phyloP scores from a whole-genome alignment of 768 basidiomycete species.

The Pisolithus marmoratus region DNA sequence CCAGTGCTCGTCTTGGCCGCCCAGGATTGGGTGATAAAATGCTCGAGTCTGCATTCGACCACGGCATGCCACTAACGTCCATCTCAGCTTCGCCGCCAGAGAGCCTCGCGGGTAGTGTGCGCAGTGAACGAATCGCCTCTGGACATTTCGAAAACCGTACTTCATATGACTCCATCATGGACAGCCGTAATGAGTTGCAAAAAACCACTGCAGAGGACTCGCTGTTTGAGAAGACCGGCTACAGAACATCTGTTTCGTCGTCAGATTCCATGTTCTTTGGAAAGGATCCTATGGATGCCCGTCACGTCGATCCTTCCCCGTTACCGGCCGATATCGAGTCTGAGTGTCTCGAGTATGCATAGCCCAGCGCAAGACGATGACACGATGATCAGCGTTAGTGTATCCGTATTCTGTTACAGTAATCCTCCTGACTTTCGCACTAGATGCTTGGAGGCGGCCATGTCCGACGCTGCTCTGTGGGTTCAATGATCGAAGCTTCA shows the following conservation, averaged over 20 bases:
- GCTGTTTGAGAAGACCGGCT: conserved; percentile 58
- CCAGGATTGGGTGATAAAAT: conserved; percentile 85
- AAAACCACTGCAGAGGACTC: conserved; percentile 38
- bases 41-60: conserved; percentile 58
- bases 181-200: conserved; percentile 39
- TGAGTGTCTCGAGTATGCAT: conserved; percentile 45
- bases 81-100: conserved; percentile 64
- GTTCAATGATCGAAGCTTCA: conserved; percentile 61
- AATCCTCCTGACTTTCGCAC: not conserved
- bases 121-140: conserved; percentile 7
- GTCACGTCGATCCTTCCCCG: conserved; percentile 41
- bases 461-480: conserved; percentile 62
- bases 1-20: conserved; percentile 50
- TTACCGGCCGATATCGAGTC: conserved; percentile 60
- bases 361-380: conserved; percentile 64
- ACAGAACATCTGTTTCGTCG: conserved; percentile 40
- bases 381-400: conserved; percentile 72
- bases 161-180: conserved; percentile 65
- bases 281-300: conserved; percentile 33
- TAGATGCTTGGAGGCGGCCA: conserved; percentile 81
- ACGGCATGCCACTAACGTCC: conserved; percentile 48
- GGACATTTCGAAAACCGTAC: conserved; percentile 28
- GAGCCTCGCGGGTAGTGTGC: conserved; percentile 24
- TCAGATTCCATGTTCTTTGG: conserved; percentile 58
- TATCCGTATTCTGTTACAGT: not conserved